phyloP scores from a whole-genome alignment of 306 rosid species.

The Dalbergia cultrata region DNA sequence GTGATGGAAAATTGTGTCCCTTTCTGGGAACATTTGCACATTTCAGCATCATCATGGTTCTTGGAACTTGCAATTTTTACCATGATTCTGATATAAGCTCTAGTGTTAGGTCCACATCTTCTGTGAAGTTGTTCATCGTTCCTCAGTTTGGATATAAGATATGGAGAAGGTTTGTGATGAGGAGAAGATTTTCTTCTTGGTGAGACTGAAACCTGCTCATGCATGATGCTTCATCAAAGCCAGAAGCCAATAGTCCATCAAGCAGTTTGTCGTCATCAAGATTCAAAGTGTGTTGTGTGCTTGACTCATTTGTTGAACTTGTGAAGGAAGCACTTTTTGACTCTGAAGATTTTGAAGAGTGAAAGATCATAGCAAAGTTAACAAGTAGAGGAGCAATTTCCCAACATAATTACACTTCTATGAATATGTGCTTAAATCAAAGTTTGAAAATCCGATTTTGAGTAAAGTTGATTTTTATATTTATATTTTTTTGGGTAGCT shows the following conservation, averaged over 20 bases:
- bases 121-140: conserved; percentile 62
- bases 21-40: conserved; percentile 57
- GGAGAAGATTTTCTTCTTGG: conserved; percentile 54
- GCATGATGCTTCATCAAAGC: conserved; percentile 64
- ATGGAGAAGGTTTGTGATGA: conserved; percentile 62
- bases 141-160: conserved; percentile 64
- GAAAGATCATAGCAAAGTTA: conserved; percentile 3
- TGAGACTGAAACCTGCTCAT: conserved; percentile 59
- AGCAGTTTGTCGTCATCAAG: conserved; percentile 56
- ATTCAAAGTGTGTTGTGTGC: neutral
- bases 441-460: no score
- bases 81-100: conserved; percentile 52
- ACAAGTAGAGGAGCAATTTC: neutral
- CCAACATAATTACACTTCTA: no score
- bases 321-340: neutral
- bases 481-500: no score
- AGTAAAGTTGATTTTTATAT: no score
- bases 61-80: conserved; percentile 41
- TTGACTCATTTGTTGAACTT: conserved; percentile 26
- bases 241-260: conserved; percentile 58
- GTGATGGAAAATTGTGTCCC: conserved; percentile 43
- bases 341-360: conserved; percentile 4
- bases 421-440: no score
- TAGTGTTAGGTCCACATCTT: conserved; percentile 60
- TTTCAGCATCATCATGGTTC: conserved; percentile 9